These are phyloP conservation scores for Auriscalpium orientale DNA, from an alignment of 768 basidiomycete genomes.

Conservation along the genomic window DNA sequence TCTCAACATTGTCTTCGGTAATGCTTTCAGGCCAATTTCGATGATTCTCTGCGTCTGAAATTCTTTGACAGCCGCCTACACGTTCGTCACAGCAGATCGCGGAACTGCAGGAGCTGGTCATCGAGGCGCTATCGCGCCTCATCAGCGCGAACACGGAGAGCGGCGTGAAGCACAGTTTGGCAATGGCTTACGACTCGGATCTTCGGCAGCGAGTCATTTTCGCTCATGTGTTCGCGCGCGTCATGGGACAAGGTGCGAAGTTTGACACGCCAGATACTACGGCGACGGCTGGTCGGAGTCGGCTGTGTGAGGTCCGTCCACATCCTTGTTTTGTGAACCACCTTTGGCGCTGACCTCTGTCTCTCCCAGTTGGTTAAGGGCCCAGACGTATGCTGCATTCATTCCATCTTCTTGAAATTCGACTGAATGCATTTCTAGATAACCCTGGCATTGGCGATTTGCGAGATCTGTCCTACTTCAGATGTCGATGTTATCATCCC, in stretches of 20 bases:
- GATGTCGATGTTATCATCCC: slow-evolving; percentile 84
- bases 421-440: slow-evolving; percentile 36
- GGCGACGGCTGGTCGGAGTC: slow-evolving; percentile 20
- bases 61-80: slow-evolving; percentile 10
- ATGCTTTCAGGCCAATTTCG: neutral
- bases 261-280: slow-evolving; percentile 52
- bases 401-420: neutral
- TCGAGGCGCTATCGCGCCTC: slow-evolving; percentile 73
- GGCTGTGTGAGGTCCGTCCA: slow-evolving; percentile 26
- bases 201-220: slow-evolving; percentile 69
- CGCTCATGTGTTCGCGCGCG: slow-evolving; percentile 75
- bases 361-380: slow-evolving; percentile 57
- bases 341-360: neutral
- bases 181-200: slow-evolving; percentile 70
- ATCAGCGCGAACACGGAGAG: slow-evolving; percentile 80
- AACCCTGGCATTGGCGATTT: slow-evolving; percentile 75
- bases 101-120: slow-evolving; percentile 68
- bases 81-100: slow-evolving; percentile 17
- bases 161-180: slow-evolving; percentile 82
- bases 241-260: slow-evolving; percentile 71
- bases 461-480: slow-evolving; percentile 71
- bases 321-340: neutral
- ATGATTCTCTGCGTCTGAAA: neutral
- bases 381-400: slow-evolving; percentile 47
- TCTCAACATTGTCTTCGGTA: slow-evolving; percentile 19